Evolutionary conservation across 2,329 filamentous ascomycete genomes (phyloP), one percentile per base, ranked within the genome.

Genomic region (Alternaria sp.): DNA sequence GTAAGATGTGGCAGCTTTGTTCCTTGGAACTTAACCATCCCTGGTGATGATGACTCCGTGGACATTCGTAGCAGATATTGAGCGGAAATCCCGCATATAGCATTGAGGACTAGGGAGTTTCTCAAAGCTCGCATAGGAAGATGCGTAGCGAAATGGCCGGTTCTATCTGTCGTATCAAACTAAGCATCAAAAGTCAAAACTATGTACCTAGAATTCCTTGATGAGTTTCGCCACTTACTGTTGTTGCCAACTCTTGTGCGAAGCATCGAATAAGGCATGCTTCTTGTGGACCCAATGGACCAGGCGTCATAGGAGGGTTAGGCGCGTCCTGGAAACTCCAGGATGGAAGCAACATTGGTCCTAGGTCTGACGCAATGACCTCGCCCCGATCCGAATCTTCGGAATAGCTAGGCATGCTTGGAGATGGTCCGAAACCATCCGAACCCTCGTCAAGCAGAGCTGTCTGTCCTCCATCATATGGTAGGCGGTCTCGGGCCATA

Each of bases 261-360:
- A 46, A 46, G 24, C 22, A 46, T 28, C 43, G 43, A n/a, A 46
- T 46, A 20, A 46, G 43, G 22, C 43, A 46, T 46, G 43, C 43
- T 46, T 46, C 24, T 46, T 46, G 43, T 16, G 22, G 22, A 30
- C 43, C 24, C 43, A 46, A 20, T n/a, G 43, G n/a, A 22, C 43
- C 43, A 24, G 43, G 22, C 43, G n/a, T 46, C 16, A 22, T 26
- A 26, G 43, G 22, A 28, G 43, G 22, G 26, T 20, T 46, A 28
- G 18, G 22, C 43, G n/a, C 26, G 43, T 46, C 43, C 12, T 46
- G 22, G 43, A 46, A 46, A 4, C 14, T 46, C 43, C 43, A 46
- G 11, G 22, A 46, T 46, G 43, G 22, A 16, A 26, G 43, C 43
- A 46, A 46, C 43, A 8, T 28, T 46, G 43, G 43, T 11, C 5